phyloP scores from a whole-genome alignment of 441 rosid genomes.

The Gossypium gossypioides region DNA sequence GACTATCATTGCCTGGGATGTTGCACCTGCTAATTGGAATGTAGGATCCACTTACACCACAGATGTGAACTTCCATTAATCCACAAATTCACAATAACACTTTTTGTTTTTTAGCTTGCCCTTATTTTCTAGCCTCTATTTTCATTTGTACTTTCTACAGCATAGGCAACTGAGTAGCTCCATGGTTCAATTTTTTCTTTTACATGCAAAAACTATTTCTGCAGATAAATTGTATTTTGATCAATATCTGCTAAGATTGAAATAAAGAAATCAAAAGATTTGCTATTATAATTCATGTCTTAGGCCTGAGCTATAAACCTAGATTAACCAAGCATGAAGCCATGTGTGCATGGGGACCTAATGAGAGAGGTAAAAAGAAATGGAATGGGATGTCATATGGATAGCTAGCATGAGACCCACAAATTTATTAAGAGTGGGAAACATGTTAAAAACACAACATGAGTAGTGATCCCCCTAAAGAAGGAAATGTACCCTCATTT shows the following conservation, averaged over 20 bases:
- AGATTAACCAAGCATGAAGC: background rate
- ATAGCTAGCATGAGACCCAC: slow-evolving; percentile 30
- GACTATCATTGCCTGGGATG: slow-evolving; percentile 50
- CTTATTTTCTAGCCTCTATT: background rate
- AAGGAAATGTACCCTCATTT: slow-evolving; percentile 11
- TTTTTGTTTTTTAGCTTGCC: background rate
- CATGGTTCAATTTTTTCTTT: background rate
- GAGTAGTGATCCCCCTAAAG: slow-evolving; percentile 13
- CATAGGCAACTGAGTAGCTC: background rate
- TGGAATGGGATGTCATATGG: slow-evolving; percentile 9
- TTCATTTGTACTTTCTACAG: background rate
- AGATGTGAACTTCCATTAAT: slow-evolving; percentile 51
- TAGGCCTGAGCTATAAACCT: background rate
- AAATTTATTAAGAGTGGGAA: slow-evolving; percentile 37
- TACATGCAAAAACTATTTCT: background rate
- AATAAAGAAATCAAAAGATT: background rate
- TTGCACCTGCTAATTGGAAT: slow-evolving; percentile 59
- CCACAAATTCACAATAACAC: background rate
- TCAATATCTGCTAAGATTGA: background rate
- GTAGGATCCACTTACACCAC: slow-evolving; percentile 44
- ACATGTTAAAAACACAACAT: slow-evolving; percentile 29
- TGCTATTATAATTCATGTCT: background rate
- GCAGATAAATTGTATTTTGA: background rate
- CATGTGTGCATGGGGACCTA: background rate
- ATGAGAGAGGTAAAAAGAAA: background rate